These are phyloP conservation scores for Alternaria infectoria DNA, from an alignment of 2,329 filamentous ascomycete genomes.

Conservation along the genomic window DNA sequence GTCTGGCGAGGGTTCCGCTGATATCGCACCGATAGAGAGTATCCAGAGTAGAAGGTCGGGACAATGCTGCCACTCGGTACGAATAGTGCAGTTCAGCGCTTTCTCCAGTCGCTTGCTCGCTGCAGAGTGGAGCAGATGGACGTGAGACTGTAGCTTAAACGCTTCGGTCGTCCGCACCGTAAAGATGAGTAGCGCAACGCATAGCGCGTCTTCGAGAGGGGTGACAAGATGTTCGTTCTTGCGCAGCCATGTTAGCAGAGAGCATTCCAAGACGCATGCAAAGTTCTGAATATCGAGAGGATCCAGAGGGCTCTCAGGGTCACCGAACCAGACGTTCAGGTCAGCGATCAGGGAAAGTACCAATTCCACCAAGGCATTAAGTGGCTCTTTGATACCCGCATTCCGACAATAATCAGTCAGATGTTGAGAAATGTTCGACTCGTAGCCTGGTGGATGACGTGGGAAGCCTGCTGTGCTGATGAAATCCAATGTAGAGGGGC, in stretches of 20 bases:
- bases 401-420: slow-evolving; percentile 38
- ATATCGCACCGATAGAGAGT: slow-evolving; percentile 44
- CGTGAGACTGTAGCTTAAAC: slow-evolving; percentile 30
- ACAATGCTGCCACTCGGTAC: slow-evolving; percentile 37
- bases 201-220: slow-evolving; percentile 45
- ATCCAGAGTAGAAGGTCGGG: slow-evolving; percentile 49
- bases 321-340: slow-evolving; percentile 43
- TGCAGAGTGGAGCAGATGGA: slow-evolving; percentile 38
- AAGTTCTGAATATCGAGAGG: slow-evolving; percentile 47
- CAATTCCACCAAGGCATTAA: slow-evolving; percentile 36
- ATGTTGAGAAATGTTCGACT: slow-evolving; percentile 35
- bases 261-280: slow-evolving; percentile 42
- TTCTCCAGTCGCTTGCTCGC: slow-evolving; percentile 44
- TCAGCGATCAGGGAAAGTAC: slow-evolving; percentile 43
- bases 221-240: slow-evolving; percentile 32
- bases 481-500: slow-evolving; percentile 39
- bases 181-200: slow-evolving; percentile 46
- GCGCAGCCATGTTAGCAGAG: slow-evolving; percentile 41
- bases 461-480: slow-evolving; percentile 35
- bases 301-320: slow-evolving; percentile 39
- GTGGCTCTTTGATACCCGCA: slow-evolving; percentile 36
- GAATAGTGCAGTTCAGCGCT: slow-evolving; percentile 43
- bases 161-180: slow-evolving; percentile 45
- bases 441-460: slow-evolving; percentile 39
- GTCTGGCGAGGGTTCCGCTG: slow-evolving; percentile 40